Base-by-base conservation (phyloP, 2,329 filamentous ascomycete species). In the Pseudogymnoascus pannorum region DNA sequence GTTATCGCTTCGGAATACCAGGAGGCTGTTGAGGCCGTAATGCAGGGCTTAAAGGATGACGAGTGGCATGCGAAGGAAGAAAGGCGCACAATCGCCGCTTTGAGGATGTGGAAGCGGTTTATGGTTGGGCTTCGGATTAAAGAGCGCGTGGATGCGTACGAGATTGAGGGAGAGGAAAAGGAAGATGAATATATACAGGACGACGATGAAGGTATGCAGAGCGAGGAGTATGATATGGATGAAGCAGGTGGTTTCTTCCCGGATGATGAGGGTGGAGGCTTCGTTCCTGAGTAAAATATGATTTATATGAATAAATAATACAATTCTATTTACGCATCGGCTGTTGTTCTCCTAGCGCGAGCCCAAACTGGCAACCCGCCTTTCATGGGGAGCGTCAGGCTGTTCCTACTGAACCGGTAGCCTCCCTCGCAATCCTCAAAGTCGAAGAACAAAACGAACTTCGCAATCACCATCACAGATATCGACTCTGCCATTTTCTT, bases 41-140 rank as follows among this genome's bases (percentile, higher is more conserved):
- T 96, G 16, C 77, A 78, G 11, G 88, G 85, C 0, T 75, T 97
- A 54, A 79, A 83, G 31, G 83, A 91, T 62, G 78, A 89, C 64
- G 81, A 84, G 64, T 80, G 81, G 18, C 81, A 88, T 68, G 77
- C 82, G 16, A 86, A 88, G 66, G 78, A 85, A 58, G 82, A 86
- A 80, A 81, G 81, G 64, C 81, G 84, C 40, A 81, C 85, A 40
- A 73, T 86, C 60, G 73, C 82, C 20, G 87, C 83, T 5, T 71
- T 93, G 63, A 79, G 82, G 48, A 79, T 85, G 66, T 95, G 91
- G 88, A 85, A 85, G 63, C 86, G 87, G 69, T 88, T 97, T 64
- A 73, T 96, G 64, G 86, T 90, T 74, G 89, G 86, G 0, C 69
- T 97, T 69, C 80, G 90, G 38, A 69, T 73, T 33, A 71, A 68